phyloP scores from a whole-genome alignment of 169 alveolate species.

The Plasmodium relictum region DNA sequence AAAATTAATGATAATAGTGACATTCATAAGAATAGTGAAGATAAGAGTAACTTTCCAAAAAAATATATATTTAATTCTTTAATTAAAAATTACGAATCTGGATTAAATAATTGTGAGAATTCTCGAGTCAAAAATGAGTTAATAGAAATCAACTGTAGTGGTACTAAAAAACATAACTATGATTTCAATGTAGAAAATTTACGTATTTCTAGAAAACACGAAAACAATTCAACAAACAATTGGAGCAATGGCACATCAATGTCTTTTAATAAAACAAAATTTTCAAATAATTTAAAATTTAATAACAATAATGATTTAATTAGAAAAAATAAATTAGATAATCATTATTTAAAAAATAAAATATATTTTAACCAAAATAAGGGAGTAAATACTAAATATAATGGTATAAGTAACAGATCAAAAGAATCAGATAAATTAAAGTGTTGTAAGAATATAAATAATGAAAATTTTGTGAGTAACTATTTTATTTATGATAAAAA shows the following conservation, averaged over 20 bases:
- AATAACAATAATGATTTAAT: slow-evolving; percentile 22
- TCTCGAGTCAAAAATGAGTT: not conserved
- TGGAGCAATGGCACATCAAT: not conserved
- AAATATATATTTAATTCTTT: slow-evolving; percentile 10
- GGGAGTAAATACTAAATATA: not conserved
- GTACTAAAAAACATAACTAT: not conserved
- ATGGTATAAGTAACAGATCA: not conserved
- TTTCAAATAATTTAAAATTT: not conserved
- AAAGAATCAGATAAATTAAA: slow-evolving; percentile 20
- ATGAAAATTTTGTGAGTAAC: not conserved
- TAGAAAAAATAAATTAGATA: slow-evolving; percentile 21
- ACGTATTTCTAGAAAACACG: slow-evolving; percentile 20
- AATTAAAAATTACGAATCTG: slow-evolving; percentile 15
- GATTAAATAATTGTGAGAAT: slow-evolving; percentile 7
- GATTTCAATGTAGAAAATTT: not conserved
- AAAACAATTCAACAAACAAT: slow-evolving; percentile 11
- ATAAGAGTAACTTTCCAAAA: slow-evolving; percentile 12
- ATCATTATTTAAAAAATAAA: slow-evolving; percentile 21
- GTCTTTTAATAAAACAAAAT: slow-evolving; percentile 4
- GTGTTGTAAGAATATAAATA: slow-evolving; percentile 12
- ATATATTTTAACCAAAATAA: slow-evolving; percentile 5
- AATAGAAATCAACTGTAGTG: not conserved
- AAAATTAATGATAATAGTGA: slow-evolving; percentile 1
- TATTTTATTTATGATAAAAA: slow-evolving; percentile 7
- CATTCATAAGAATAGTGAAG: not conserved